Evolutionary conservation across 2,329 filamentous ascomycete species (phyloP), one percentile per base, ranked within the genome.

Genomic region (Stachybotrys chartarum): DNA sequence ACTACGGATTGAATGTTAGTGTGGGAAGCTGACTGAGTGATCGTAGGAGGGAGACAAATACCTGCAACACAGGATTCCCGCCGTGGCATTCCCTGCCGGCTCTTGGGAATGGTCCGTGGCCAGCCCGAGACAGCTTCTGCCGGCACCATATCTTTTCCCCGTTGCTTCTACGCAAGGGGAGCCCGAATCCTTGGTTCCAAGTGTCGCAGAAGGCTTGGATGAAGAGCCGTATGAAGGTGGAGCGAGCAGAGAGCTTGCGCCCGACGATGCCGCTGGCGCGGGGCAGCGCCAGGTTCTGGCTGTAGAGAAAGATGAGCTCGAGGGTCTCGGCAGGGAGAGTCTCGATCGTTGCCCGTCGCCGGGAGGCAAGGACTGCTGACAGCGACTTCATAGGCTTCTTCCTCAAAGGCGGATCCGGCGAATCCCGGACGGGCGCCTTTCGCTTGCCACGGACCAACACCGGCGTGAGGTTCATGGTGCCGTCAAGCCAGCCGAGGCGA

Each of bases 311-410:
- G 51, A 84, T 81, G 35, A 58, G 70, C 62, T 83, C 78, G 12
- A 84, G 71, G 30, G 84, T 69, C 63, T 84, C 81, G 7, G 75
- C 63, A 0, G 81, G 81, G 8, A 84, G 66, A 32, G 61, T 62
- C 52, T 72, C 66, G 24, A 74, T 60, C 11, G 50, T 63, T 5
- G 61, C 53, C 16, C 66, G 64, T 30, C 54, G 60, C 48, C 67
- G 65, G 8, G 60, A 56, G 24, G 66, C 63, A 18, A 70, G 59
- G 47, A 71, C 66, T n/a, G 62, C 60, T 10, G 63, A 61, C 8
- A 72, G 58, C 0, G 65, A 66, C 30, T 61, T 64, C 50, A 62
- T 68, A 55, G 60, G 62, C 58, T 65, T 69, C 32, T 65, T 66
- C 47, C 54, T 44, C 16, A 35, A 39, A 11, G 55, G 50, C 53